These are phyloP conservation scores for Ceriops tagal DNA, from an alignment of 345 rosid genomes.

Conservation along the genomic window DNA sequence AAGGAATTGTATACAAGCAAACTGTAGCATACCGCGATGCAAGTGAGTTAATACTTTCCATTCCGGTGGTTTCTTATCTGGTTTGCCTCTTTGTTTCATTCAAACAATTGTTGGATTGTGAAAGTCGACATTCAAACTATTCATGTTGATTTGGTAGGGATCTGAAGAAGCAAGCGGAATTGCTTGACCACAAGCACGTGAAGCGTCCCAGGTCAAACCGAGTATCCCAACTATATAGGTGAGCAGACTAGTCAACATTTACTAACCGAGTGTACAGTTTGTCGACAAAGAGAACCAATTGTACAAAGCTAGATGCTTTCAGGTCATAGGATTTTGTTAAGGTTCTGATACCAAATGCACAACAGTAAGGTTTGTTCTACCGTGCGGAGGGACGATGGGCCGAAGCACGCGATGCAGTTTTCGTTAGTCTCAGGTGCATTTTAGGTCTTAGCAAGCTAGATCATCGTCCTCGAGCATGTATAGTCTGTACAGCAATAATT, in stretches of 20 bases:
- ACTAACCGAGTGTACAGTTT: slow-evolving; percentile 8
- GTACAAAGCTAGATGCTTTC: slow-evolving; percentile 10
- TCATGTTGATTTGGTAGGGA: slow-evolving; percentile 13
- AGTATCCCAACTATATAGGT: slow-evolving; percentile 1
- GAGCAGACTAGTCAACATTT: background rate
- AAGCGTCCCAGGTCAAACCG: background rate
- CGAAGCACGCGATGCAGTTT: background rate
- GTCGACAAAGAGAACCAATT: slow-evolving; percentile 10
- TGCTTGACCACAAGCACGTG: background rate
- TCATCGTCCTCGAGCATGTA: background rate
- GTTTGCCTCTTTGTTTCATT: background rate
- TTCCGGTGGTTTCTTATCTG: background rate
- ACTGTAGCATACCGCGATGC: slow-evolving; percentile 44
- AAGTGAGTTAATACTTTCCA: slow-evolving; percentile 24
- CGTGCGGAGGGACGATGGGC: background rate
- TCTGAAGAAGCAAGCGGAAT: slow-evolving; percentile 1
- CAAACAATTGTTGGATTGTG: background rate
- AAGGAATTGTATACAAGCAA: slow-evolving; percentile 26
- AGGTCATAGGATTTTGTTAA: background rate
- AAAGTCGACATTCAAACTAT: background rate
- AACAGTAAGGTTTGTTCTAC: background rate
- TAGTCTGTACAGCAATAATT: background rate
- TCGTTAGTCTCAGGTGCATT: background rate
- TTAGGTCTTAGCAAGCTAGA: background rate
- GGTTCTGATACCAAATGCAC: background rate